Evolutionary conservation across 139 green algal species (phyloP).

Genomic region (Limnomonas spitsbergensis): DNA sequence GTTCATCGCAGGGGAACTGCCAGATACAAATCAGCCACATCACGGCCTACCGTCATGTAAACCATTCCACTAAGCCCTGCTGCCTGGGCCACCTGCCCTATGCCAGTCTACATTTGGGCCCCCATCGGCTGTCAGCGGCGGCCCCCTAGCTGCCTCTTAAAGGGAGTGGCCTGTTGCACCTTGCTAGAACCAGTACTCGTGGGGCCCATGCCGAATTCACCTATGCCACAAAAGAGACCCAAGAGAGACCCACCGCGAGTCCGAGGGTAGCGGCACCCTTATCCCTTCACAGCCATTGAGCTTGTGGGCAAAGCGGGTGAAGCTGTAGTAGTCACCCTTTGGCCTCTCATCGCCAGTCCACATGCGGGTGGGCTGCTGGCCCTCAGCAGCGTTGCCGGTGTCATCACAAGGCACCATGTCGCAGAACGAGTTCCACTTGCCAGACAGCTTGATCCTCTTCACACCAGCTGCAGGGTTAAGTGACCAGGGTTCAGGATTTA

Average conservation of each 20-base stretch:
- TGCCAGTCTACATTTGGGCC: too few species aligned
- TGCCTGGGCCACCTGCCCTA: too few species aligned
- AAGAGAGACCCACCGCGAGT: conserved; percentile 56
- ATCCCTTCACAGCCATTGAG: conserved; percentile 67
- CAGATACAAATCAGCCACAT: too few species aligned
- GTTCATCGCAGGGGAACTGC: background rate
- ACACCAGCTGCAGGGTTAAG: conserved; percentile 61
- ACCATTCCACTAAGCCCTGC: too few species aligned
- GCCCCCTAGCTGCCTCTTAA: too few species aligned
- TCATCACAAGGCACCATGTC: conserved; percentile 68
- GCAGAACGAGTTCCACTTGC: conserved; percentile 82
- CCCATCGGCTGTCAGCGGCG: too few species aligned
- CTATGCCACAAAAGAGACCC: background rate
- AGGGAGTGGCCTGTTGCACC: too few species aligned
- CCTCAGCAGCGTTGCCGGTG: conserved; percentile 57
- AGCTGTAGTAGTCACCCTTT: conserved; percentile 81
- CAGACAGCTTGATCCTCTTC: conserved; percentile 64
- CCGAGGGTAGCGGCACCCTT: conserved; percentile 68
- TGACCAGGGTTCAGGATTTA: too few species aligned
- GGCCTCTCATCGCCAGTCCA: conserved; percentile 78
- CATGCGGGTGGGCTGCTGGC: conserved; percentile 50
- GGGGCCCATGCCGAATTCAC: too few species aligned
- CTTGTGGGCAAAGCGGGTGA: conserved; percentile 84
- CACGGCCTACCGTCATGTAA: too few species aligned
- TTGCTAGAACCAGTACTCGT: too few species aligned